These are phyloP conservation scores for Zopfochytrium polystomum DNA, from an alignment of 371 early-diverging fungal genomes.

Conservation along the genomic window DNA sequence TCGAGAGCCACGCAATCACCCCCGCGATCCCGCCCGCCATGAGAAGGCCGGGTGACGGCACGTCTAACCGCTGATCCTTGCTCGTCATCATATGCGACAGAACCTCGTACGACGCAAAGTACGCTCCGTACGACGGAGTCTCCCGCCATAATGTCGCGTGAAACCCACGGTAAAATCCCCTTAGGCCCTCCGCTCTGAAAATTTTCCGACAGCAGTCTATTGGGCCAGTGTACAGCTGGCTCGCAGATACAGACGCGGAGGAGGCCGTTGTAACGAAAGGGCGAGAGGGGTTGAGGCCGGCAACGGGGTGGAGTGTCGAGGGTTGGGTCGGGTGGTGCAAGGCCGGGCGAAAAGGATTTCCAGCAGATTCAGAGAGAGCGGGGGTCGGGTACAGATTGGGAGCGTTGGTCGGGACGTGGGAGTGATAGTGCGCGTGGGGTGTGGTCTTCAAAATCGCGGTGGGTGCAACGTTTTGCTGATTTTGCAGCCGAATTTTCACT, in stretches of 20 bases:
- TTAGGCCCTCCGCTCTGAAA: slow-evolving; percentile 55
- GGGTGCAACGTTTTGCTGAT: slow-evolving; percentile 17
- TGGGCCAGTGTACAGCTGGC: slow-evolving; percentile 31
- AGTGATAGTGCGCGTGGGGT: no score
- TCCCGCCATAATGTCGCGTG: slow-evolving; percentile 64
- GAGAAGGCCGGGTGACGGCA: slow-evolving; percentile 53
- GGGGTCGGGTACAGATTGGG: no score
- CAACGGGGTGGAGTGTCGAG: no score
- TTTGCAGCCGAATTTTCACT: slow-evolving; percentile 47
- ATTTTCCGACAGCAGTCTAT: slow-evolving; percentile 57
- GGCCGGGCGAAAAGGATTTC: no score
- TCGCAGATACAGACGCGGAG: no score
- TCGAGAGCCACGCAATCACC: slow-evolving; percentile 72
- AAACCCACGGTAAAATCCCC: slow-evolving; percentile 66
- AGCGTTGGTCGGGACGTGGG: no score
- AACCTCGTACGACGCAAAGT: slow-evolving; percentile 70
- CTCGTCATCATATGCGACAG: slow-evolving; percentile 46
- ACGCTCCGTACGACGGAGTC: slow-evolving; percentile 71
- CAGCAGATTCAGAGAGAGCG: no score
- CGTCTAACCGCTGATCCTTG: slow-evolving; percentile 37
- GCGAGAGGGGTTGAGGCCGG: no score
- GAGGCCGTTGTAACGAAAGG: no score
- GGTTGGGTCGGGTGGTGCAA: no score
- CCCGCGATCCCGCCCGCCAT: slow-evolving; percentile 77
- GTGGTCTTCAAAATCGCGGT: neutral